Percentiles rank a stretch among this genome's conserved stretches.
phyloP scores from a whole-genome alignment of 2,329 filamentous ascomycete species.

The Aspergillus oerlinghausenensis region DNA sequence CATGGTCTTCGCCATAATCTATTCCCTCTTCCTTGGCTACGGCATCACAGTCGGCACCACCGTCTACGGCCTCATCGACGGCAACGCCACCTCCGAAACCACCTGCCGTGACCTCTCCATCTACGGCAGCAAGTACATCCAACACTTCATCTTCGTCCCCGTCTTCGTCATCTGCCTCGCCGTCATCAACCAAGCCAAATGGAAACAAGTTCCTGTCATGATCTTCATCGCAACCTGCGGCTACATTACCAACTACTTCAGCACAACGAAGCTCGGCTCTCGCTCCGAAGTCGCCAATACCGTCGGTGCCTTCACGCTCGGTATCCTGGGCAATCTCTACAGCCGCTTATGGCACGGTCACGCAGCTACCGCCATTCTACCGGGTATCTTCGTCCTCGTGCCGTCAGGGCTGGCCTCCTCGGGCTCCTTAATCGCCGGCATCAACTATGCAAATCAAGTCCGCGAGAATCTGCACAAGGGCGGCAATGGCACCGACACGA shows the following conservation, averaged over 20 bases:
- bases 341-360: conserved; percentile 67
- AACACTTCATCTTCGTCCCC: conserved; percentile 67
- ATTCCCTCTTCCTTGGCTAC: conserved; percentile 64
- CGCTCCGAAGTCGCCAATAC: conserved; percentile 73
- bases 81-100: conserved; percentile 44
- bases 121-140: conserved; percentile 34
- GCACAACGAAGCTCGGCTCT: conserved; percentile 60
- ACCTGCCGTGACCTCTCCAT: conserved; percentile 36
- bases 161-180: conserved; percentile 68
- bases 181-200: conserved; percentile 75
- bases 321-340: conserved; percentile 73
- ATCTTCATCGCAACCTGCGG: conserved; percentile 66
- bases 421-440: conserved; percentile 51
- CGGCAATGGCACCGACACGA: conserved; percentile 2
- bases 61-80: conserved; percentile 55
- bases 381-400: conserved; percentile 72
- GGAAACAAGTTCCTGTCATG: conserved; percentile 72
- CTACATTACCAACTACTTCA: conserved; percentile 71
- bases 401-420: conserved; percentile 54
- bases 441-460: conserved; percentile 53
- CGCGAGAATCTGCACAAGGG: conserved; percentile 19
- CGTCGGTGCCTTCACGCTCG: conserved; percentile 69
- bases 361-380: conserved; percentile 76
- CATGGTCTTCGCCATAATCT: conserved; percentile 66
- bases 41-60: conserved; percentile 61